These are phyloP conservation scores for Heimioporus sp. DNA, from an alignment of 768 basidiomycete species.

Conservation along the genomic window DNA sequence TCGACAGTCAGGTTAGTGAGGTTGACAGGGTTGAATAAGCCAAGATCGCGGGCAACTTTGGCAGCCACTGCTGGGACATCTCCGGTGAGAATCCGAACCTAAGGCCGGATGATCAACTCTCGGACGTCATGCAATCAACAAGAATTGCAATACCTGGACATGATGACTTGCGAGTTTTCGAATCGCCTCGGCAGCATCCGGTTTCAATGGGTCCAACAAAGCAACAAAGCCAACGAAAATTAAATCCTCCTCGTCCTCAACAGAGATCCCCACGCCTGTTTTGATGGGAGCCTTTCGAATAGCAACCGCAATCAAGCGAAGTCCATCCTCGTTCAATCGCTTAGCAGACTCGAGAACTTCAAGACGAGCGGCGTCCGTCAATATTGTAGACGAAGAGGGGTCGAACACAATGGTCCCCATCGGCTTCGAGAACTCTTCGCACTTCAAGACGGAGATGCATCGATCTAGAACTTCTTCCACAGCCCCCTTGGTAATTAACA, in stretches of 20 bases:
- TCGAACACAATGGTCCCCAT: constrained; percentile 14
- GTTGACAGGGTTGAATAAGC: constrained; percentile 26
- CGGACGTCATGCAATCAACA: background rate
- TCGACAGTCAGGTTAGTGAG: constrained; percentile 1
- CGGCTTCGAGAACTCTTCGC: constrained; percentile 14
- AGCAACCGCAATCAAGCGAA: constrained; percentile 30
- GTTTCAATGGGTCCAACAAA: constrained; percentile 30
- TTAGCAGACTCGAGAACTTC: constrained; percentile 26
- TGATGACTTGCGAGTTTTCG: constrained; percentile 25
- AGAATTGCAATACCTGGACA: constrained; percentile 24
- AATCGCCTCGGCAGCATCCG: constrained; percentile 31
- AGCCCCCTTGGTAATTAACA: constrained; percentile 31
- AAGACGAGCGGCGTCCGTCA: constrained; percentile 20
- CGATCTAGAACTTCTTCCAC: constrained; percentile 34
- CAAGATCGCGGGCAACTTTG: constrained; percentile 38
- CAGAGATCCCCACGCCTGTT: constrained; percentile 10
- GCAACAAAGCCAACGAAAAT: constrained; percentile 30
- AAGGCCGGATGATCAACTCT: constrained; percentile 4
- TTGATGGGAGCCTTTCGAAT: constrained; percentile 22
- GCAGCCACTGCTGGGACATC: constrained; percentile 35
- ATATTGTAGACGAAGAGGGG: constrained; percentile 8
- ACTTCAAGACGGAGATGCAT: constrained; percentile 20
- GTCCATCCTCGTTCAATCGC: constrained; percentile 30
- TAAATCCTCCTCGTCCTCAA: constrained; percentile 28
- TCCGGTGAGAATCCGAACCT: constrained; percentile 37